phyloP scores from a whole-genome alignment of 331 rosid species.

The Ulmus americana region DNA sequence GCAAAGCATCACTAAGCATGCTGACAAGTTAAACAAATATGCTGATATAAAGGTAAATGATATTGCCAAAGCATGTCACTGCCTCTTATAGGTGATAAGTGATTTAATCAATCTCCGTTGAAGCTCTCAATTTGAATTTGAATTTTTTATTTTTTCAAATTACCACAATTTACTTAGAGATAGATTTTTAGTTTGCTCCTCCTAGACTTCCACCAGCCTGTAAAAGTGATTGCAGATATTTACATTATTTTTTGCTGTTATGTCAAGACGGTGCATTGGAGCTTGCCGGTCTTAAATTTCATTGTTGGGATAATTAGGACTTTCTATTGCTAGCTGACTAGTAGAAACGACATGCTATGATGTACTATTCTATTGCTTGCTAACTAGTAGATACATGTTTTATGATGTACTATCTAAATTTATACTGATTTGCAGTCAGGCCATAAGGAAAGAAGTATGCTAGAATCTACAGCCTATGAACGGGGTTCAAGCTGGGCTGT shows the following conservation, averaged over 20 bases:
- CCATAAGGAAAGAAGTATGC: constrained; percentile 49
- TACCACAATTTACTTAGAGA: neutral
- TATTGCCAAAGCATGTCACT: constrained; percentile 3
- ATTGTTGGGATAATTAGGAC: neutral
- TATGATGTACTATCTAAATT: constrained; percentile 13
- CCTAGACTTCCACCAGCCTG: neutral
- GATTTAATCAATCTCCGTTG: neutral
- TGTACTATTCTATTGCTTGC: too few species aligned
- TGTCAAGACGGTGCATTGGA: too few species aligned
- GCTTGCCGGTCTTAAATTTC: too few species aligned
- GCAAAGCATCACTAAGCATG: constrained; percentile 87
- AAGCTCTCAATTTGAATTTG: neutral
- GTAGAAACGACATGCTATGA: neutral
- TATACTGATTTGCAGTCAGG: constrained; percentile 45
- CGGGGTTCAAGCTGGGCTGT: constrained; percentile 98
- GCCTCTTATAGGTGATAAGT: constrained; percentile 13
- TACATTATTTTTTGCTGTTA: too few species aligned
- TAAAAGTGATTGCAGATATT: neutral
- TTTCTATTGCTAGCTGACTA: neutral
- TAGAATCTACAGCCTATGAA: constrained; percentile 54
- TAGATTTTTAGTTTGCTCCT: neutral
- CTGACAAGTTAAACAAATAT: constrained; percentile 71
- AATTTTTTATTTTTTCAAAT: neutral
- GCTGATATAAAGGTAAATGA: constrained; percentile 52
- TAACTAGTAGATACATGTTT: neutral